phyloP scores from a whole-genome alignment of 1,139 yeast genomes.

The Scheffersomyces illinoinensis region DNA sequence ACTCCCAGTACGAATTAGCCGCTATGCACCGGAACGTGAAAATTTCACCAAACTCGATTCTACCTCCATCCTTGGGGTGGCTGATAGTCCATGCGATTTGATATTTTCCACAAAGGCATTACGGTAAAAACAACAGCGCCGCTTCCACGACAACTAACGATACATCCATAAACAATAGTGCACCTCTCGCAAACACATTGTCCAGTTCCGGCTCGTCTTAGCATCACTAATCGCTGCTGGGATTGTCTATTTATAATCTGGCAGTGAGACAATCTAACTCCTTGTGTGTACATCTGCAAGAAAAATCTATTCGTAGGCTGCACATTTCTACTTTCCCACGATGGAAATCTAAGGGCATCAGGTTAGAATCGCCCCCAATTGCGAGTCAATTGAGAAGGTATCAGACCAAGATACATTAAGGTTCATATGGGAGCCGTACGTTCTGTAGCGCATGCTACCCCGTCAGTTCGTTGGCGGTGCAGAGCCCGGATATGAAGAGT shows the following conservation, averaged over 20 bases:
- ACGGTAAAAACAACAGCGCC: not conserved
- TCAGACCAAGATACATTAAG: not conserved
- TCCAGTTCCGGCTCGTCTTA: not conserved
- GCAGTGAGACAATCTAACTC: not conserved
- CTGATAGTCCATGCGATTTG: not conserved
- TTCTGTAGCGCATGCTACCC: not conserved
- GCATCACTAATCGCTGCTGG: not conserved
- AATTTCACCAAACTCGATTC: not conserved
- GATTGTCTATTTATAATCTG: not conserved
- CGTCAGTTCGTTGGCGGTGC: not conserved
- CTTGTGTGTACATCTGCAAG: not conserved
- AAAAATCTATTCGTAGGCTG: not conserved
- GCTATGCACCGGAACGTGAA: not conserved
- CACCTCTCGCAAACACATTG: too few species aligned
- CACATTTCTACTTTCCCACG: not conserved
- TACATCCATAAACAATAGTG: not conserved
- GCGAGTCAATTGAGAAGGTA: not conserved
- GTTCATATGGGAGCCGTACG: not conserved
- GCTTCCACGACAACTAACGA: not conserved
- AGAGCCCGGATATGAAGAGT: not conserved
- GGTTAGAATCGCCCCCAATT: not conserved
- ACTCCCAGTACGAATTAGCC: not conserved
- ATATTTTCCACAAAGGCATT: not conserved
- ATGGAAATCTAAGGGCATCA: too few species aligned
- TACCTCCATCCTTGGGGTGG: not conserved